Evolutionary conservation across 768 basidiomycete species (phyloP), one percentile per base, ranked within the genome.

Genomic region (Mycena rebaudengoi): DNA sequence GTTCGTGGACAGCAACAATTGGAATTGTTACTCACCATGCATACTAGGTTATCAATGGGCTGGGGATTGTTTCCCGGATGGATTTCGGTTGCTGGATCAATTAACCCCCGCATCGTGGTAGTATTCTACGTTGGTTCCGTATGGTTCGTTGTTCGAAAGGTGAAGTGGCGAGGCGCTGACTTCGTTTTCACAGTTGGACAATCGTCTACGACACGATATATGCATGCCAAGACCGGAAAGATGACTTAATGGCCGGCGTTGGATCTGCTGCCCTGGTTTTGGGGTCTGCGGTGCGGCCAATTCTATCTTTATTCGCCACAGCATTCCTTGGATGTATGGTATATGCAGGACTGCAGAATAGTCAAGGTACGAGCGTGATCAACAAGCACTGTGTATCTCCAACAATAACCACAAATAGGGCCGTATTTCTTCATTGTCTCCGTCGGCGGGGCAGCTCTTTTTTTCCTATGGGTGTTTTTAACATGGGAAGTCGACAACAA

Each of bases 1-100:
- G 73, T 74, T 57, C 10, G 62, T 46, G 16, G n/a, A 12, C 7
- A 26, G 12, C n/a, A 18, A 20, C 10, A 6, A n/a, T n/a, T 28
- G 25, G 6, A 28, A 35, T 7, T 35, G 25, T 3, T 26, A 14
- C 37, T 20, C 3, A 53, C 25, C 37, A 8, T 26, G 11, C n/a
- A 2, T 5, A n/a, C 26, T 39, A 39, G 52, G 18, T 28, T 53
- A 26, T 35, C 52, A 1, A 53, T 53, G 52, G 41, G 41, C 25
- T 53, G 52, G 52, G 52, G 52, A 8, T 40, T 39, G 5, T 39
- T 32, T 3, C 37, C 41, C 20, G 52, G 20, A 5, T 53, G 52
- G 52, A 53, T 53, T 3, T 53, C 52, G 14, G 52, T 53, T 10
- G 29, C 52, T 26, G 37, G 37, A 7, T 28, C 37, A 8, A 10